These are phyloP conservation scores for Malus sieversii DNA, from an alignment of 306 rosid genomes.

Conservation along the genomic window DNA sequence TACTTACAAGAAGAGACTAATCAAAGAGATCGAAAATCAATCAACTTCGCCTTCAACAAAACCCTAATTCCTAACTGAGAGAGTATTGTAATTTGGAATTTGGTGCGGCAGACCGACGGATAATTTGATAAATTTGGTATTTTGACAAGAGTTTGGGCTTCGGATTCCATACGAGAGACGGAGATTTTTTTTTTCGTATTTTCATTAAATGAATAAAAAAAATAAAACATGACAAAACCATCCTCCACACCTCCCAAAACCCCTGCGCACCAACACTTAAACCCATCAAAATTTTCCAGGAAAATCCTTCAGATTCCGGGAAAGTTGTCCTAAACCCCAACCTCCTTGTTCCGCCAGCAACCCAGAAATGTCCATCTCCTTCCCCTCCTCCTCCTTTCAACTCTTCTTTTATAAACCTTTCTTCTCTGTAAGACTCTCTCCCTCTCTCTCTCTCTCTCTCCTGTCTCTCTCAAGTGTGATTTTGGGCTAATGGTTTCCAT, in stretches of 20 bases:
- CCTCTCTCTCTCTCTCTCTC: neutral
- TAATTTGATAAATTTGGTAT: neutral
- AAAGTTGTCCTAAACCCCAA: neutral
- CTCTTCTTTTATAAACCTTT: constrained; percentile 20
- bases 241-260: neutral
- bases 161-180: neutral
- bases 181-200: neutral
- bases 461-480: neutral
- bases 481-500: constrained; percentile 6
- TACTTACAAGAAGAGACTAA: neutral
- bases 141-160: neutral
- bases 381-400: constrained; percentile 11
- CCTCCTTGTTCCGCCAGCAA: neutral
- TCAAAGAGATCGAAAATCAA: neutral
- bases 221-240: too few species aligned
- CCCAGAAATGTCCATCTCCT: constrained; percentile 22
- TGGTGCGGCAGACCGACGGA: neutral
- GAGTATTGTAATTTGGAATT: neutral
- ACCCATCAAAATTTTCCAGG: neutral
- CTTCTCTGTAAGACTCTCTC: constrained; percentile 28
- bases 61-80: neutral
- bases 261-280: neutral
- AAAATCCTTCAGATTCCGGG: neutral
- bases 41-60: neutral
- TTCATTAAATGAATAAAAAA: too few species aligned